Evolutionary conservation across 306 rosid species (phyloP), one percentile per base, ranked within the genome.

Genomic region (Vigna trinervia): DNA sequence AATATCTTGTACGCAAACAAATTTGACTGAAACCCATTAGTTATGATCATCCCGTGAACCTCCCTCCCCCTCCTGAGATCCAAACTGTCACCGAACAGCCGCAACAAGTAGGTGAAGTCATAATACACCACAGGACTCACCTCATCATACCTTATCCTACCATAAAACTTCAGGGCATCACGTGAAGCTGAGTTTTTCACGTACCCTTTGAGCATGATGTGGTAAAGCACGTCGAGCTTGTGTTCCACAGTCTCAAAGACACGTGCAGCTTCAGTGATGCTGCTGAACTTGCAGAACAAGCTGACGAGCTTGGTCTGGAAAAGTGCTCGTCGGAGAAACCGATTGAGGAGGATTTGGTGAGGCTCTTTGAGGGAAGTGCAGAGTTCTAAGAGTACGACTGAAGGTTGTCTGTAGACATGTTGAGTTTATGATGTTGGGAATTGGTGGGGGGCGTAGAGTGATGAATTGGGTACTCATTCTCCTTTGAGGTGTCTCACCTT

Each of bases 271-370:
- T 94, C 96, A 41, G 1, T 2, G 11, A 88, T 75, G 83, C 84
- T 80, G 64, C 89, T 93, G 59, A 80, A 90, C 8, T 85, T 92
- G 34, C 95, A 90, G 88, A 94, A 94, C 74, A 92, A 71, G 77
- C 97, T 86, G 15, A 92, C 79, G 13, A 94, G 91, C 86, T 94
- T 94, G 71, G 98, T 94, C 72, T 90, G 97, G 73, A 94, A 92
- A 88, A 63, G 73, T 90, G 97, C 45, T 92, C 86, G 30, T 45
- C 32, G 78, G 83, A 94, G 85, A 92, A 90, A 10, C 96, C 93
- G 62, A 86, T 87, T 52, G 61, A 97, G 96, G 1, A 92, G 56
- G 54, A 92, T 89, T 84, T 90, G 98, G 63, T 77, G 90, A 73
- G 92, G 95, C 67, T 90, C 92, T 82, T 73, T 75, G 30, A 84